These are phyloP conservation scores for Podospora pseudoanserina DNA, from an alignment of 495 filamentous ascomycete species.

Conservation along the genomic window DNA sequence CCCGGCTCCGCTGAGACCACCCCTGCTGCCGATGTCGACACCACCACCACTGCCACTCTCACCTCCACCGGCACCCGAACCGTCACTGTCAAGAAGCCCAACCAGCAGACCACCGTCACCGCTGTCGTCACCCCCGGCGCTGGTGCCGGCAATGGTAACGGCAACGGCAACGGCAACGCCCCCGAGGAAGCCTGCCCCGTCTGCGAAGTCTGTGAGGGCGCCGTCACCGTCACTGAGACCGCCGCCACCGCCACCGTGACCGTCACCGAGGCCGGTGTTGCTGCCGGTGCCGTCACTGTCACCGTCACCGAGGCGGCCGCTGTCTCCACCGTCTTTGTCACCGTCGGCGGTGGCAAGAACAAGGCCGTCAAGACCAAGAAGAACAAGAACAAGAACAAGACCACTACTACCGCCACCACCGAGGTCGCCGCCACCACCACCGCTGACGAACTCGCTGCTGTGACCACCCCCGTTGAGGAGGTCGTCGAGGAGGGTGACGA, in stretches of 20 bases:
- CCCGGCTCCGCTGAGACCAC: not conserved
- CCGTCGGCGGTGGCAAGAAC: conserved; percentile 16
- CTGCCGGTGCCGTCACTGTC: conserved; percentile 34
- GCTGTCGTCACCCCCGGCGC: conserved; percentile 21
- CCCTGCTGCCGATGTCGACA: conserved; percentile 21
- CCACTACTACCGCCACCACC: conserved; percentile 18
- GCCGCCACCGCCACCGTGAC: conserved; percentile 15
- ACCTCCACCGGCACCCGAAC: conserved; percentile 43
- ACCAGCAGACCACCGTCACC: conserved; percentile 16
- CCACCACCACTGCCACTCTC: conserved; percentile 34
- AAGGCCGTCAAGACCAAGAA: conserved; percentile 11
- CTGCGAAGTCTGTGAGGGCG: conserved; percentile 1
- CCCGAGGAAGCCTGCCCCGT: not conserved
- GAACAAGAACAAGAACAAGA: conserved; percentile 10
- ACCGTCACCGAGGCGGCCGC: conserved; percentile 37
- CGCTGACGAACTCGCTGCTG: conserved; percentile 10
- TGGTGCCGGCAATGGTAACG: conserved; percentile 27
- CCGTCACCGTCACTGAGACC: conserved; percentile 13
- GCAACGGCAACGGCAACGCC: conserved; percentile 17
- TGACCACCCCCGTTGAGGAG: conserved; percentile 12
- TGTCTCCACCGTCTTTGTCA: conserved; percentile 36
- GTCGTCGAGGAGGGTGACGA: conserved; percentile 12
- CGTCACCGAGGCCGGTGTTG: conserved; percentile 13
- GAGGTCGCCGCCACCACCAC: not conserved
- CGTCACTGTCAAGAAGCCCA: conserved; percentile 33